Base-by-base conservation (phyloP, 805 yeast species). In the Wickerhamomyces hampshirensis region DNA sequence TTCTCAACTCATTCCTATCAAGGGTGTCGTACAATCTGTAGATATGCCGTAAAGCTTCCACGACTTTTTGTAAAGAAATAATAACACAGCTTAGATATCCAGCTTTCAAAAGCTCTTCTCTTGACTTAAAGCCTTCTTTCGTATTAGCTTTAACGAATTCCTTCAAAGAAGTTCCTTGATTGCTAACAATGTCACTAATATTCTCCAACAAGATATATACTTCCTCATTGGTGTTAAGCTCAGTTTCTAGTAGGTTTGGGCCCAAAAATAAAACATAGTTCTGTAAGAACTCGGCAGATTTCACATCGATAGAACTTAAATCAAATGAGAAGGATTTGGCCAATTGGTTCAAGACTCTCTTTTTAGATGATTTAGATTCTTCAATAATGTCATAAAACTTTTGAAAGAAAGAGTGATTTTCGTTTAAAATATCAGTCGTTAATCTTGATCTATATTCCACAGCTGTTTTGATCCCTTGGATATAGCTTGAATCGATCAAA, bases 401-500 rank as follows among this genome's bases (percentile, higher is more conserved):
- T 4, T 51, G 50, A 19, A 80, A 50, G 37, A 71, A 67, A 1
- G 37, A 38, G 5, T 28, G 33, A 3, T 44, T 45, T 23, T 66
- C 69, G 1, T 34, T 42, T 19, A 58, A 47, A 4, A 64, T 39
- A 5, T 56, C 50, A 3, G 39, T 28, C 0, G 63, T 42, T 1
- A 60, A 30, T 14, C 48, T 47, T 18, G 51, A 44, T 27, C 72
- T 48, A 50, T 75, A 80, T 0, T 56, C 50, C 3, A 71, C 68
- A 0, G 87, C 84, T 17, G 66, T 41, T 35, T 59, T 71, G 6
- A 85, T 50, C 0, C 91, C 93, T 38, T 78, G 84, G 3, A 68
- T 56, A 44, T 84, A 77, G 34, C 77, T 69, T 6, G 78, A 59
- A 32, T 82, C 89, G 16, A 84, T 72, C 51, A 87, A 65, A 2